A percentile compares a stretch with the other conserved stretches of the same genome.
Conservation (phyloP, 495 filamentous ascomycete genomes). For the Aspergillus heteromorphus region DNA sequence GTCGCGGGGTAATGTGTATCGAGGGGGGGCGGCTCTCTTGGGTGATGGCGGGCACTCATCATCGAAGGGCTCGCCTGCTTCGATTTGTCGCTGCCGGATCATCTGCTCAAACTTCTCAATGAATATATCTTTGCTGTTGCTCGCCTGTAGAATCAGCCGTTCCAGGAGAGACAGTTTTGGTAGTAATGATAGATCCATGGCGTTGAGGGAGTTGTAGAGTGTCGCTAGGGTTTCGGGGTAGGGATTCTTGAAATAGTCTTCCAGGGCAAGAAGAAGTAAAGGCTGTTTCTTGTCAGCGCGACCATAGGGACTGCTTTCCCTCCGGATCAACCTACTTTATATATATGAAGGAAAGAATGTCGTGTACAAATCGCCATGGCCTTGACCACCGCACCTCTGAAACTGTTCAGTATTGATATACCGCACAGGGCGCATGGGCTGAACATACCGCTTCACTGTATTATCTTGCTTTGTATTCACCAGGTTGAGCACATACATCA, state of each 20-base stretch:
- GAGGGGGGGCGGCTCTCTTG: slow-evolving; percentile 40
- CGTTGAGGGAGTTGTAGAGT: slow-evolving; percentile 88
- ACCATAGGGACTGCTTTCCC: background rate
- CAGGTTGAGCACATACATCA: slow-evolving; percentile 95
- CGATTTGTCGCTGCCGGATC: slow-evolving; percentile 62
- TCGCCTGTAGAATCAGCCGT: slow-evolving; percentile 78
- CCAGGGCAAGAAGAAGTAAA: slow-evolving; percentile 85
- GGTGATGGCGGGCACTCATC: slow-evolving; percentile 35
- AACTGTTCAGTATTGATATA: slow-evolving; percentile 9
- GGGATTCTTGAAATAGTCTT: slow-evolving; percentile 95
- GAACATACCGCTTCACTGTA: slow-evolving; percentile 65
- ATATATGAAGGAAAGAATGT: slow-evolving; percentile 98
- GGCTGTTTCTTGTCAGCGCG: slow-evolving; percentile 51
- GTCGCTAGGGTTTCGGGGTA: slow-evolving; percentile 82
- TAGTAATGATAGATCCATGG: slow-evolving; percentile 94
- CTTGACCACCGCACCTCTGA: slow-evolving; percentile 88
- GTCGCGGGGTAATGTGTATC: slow-evolving; percentile 74
- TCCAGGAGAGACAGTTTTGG: slow-evolving; percentile 80
- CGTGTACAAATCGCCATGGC: slow-evolving; percentile 99
- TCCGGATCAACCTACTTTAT: slow-evolving; percentile 60
- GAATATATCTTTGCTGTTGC: slow-evolving; percentile 92
- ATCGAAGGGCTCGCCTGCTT: slow-evolving; percentile 34
- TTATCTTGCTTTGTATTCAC: slow-evolving; percentile 98
- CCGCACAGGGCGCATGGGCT: background rate
- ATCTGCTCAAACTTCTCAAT: slow-evolving; percentile 96